Base-by-base conservation (phyloP, 1,284 basidiomycete species). In the Ustilago trichophora region DNA sequence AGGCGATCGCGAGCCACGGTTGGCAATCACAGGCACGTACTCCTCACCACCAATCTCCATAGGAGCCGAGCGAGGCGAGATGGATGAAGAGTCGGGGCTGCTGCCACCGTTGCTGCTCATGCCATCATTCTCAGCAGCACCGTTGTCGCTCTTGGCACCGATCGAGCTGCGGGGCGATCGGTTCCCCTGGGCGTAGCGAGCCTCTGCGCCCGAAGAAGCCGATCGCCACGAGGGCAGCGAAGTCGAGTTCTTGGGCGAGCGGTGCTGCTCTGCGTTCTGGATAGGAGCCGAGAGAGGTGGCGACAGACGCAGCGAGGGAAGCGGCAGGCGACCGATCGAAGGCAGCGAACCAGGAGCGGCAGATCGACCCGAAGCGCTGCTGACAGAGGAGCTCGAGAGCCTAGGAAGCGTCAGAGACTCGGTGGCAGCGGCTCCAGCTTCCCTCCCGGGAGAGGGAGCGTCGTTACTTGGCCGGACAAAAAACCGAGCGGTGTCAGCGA, bases 381-480 rank as follows among this genome's bases (percentile, higher is more conserved):
- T 49, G 3, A 33, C 19, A 4, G 58, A 62, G 12, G 58, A 62
- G 46, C 27, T 54, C 8, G 65, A 57, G 2, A 68, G 50, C 21
- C 65, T 37, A 8, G 65, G 65, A n/a, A 68, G 50, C 25, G 47
- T 62, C 50, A 68, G 31, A 22, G 58, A 68, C 26, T 50, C 55
- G 18, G 7, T 16, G 22, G 19, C 34, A 32, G 24, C 24, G 26
- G 32, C 32, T 25, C 26, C 16, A 15, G 11, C 26, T 8, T 26
- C 21, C 12, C 31, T 50, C 44, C 53, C 35, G 34, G 60, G 54
- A n/a, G 60, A 64, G n/a, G 54, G 60, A 4, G 60, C 60, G 45
- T 64, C 54, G 41, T 57, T 57, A 46, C 53, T 57, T 40, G 58
- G 58, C 31, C 57, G 47, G 44, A 68, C 53, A 63, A 68, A 68